Percentiles rank a stretch among this genome's conserved stretches.
phyloP scores from a whole-genome alignment of 2,329 filamentous ascomycete species.

The Exophiala sp. region DNA sequence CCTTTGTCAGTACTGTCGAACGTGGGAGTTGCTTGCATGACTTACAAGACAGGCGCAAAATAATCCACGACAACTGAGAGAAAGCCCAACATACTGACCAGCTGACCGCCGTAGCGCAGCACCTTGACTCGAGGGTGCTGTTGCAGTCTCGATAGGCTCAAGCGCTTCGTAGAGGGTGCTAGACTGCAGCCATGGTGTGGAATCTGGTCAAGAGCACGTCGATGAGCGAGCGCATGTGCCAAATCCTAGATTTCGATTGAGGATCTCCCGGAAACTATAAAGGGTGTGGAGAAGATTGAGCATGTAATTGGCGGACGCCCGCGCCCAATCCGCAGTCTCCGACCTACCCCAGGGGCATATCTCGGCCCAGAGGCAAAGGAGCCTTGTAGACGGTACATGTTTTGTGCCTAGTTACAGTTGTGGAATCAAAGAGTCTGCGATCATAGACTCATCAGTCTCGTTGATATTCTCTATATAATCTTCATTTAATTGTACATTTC shows the following conservation, averaged over 20 bases:
- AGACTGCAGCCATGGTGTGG: neutral
- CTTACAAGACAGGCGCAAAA: slow-evolving; percentile 49
- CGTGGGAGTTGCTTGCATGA: slow-evolving; percentile 8
- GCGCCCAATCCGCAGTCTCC: too few relatives aligned
- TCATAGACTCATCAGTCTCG: neutral
- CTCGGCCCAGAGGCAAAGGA: too few relatives aligned
- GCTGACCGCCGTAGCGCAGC: neutral
- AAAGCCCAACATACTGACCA: slow-evolving; percentile 11
- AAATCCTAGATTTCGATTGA: too few relatives aligned
- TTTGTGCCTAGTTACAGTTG: too few relatives aligned
- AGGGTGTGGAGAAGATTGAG: too few relatives aligned
- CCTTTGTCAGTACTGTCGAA: neutral
- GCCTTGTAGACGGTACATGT: too few relatives aligned
- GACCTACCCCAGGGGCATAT: too few relatives aligned
- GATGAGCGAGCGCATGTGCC: too few relatives aligned
- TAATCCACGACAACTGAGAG: slow-evolving; percentile 39
- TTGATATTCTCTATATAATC: neutral
- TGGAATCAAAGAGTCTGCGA: too few relatives aligned
- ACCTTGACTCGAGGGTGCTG: neutral
- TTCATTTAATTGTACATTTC: slow-evolving; percentile 4
- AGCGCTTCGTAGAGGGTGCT: neutral
- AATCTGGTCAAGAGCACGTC: too few relatives aligned
- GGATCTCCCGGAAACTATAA: too few relatives aligned
- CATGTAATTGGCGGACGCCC: too few relatives aligned
- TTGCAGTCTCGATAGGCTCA: neutral